Base-by-base conservation (phyloP, 306 rosid species). In the Astragalus membranaceus region DNA sequence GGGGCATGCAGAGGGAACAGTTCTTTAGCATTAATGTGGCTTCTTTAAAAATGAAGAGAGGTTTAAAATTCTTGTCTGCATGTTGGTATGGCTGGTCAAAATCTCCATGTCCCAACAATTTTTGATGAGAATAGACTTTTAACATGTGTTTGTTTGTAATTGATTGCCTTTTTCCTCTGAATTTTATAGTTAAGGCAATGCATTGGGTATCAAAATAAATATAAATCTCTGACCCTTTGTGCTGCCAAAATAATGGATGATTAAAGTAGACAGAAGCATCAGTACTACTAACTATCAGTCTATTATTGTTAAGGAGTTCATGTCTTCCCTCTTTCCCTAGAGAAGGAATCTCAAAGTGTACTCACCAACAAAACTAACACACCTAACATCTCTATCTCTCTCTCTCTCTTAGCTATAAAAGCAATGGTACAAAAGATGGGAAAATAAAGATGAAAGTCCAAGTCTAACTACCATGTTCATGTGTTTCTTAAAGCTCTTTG, bases 391-490 rank as follows among this genome's bases (percentile, higher is more conserved):
- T 66, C 43, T 71, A 49, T 73, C 67, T 55, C 68, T 74, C 37
- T 43, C 64, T 59, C 62, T 62, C 47, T 26, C 30, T 26, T 8
- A 39, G 8, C 61, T 39, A 70, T 78, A 80, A 82, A 84, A 88
- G 86, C 78, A 68, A 62, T 35, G 80, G 89, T 71, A 75, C 84
- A 82, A 64, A 84, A 63, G 83, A 58, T 48, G 78, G 74, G 80
- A 72, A 88, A 82, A 80, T 82, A 79, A 83, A 78, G 82, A 80
- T 78, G 87, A 80, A 79, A 75, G 79, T 39, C 44, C 6, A 35
- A 26, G 30, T 72, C 78, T 62, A 87, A 80, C 88, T 81, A 85
- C 92, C 85, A 79, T 89, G 83, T 79, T 82, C 87, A 69, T 80
- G 57, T 79, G 84, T 83, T 81, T 79, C 80, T 60, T 81, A 74